Base-by-base conservation (phyloP, 306 rosid species). In the Medicago arabica region DNA sequence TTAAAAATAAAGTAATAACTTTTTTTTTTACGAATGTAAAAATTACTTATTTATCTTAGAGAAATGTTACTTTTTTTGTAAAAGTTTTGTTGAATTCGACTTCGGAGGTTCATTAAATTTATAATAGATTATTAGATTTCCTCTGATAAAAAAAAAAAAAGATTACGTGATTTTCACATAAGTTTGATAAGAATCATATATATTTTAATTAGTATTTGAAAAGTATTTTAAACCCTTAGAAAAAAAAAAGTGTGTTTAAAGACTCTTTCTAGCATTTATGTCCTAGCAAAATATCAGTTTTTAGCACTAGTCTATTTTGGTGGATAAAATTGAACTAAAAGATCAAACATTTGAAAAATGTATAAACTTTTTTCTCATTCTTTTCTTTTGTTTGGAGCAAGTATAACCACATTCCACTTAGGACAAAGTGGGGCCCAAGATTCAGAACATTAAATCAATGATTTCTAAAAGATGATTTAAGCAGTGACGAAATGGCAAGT, bases 401-500 rank as follows among this genome's bases (percentile, higher is more conserved):
- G 69, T 21, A 12, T 34, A 50, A 53, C 34, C 55, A 78, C 19
- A 49, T 61, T 49, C 64, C 49, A 53, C 17, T 34, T 34, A 55
- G 75, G 59, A 71, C 71, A 82, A 44, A 36, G 67, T 55, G 75
- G 85, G 70, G 41, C 51, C 71, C 79, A 17, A 66, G 49, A 21
- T 36, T 15, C 19, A 71, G 16, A 57, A 69, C 60, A 66, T 14
- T 50, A 19, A 57, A 8, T n/a, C 62, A 76, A 76, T 76, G 57
- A 71, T 81, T 81, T 50, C 70, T 60, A 51, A 65, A 65, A 50
- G 13, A 46, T 82, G 82, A 82, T 67, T 21, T 82, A 66, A 77
- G 85, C 85, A 82, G 58, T 82, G 82, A 82, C 85, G 79, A 77
- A 71, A 71, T 71, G 39, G 50, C 62, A 81, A 63, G 50, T 43